Evolutionary conservation across 2,329 filamentous ascomycete species (phyloP), one percentile per base, ranked within the genome.

Genomic region (Exophiala calicioides): DNA sequence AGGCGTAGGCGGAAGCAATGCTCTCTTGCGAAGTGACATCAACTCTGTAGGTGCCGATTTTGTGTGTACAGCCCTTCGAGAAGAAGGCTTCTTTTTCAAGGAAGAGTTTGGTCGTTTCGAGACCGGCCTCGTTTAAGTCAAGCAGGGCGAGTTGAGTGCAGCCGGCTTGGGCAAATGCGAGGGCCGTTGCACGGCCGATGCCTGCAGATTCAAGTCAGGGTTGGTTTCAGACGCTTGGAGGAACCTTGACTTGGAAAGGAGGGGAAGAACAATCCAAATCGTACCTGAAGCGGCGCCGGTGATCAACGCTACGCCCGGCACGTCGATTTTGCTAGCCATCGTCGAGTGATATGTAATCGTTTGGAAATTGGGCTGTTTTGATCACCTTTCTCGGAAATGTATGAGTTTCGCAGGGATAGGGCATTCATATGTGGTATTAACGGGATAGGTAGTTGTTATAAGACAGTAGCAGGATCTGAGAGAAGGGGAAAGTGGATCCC

Each of bases 101-200:
- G n/a, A 52, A 36, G 9, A 19, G 23, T 27, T 42, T 50, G 38
- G 46, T 50, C 2, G 21, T 24, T 32, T 34, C 20, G 4, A 47
- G 46, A 13, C 46, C 47, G 12, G 39, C 38, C 34, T 47, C 39
- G n/a, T 47, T 44, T 16, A 46, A 16, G 19, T 53, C 42, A 8
- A 50, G 41, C 6, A 53, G 37, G 12, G 46, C 50, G 5, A 53
- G 10, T 10, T 38, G 16, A 4, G 37, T 43, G 30, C 85, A 86
- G 56, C 89, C 89, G 59, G 94, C 87, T 3, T 77, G 75, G 41
- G 91, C 71, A 64, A 87, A 94, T 60, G 84, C 85, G 38, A 94
- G 77, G 31, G 85, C 83, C 54, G 94, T 94, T 59, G 89, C 89
- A 56, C 86, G 80, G 39, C 90, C 90, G 60, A 95, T 94, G 42